Evolutionary conservation across 2,329 filamentous ascomycete genomes (phyloP), one percentile per base, ranked within the genome.

Genomic region (Aspergillus sp.): DNA sequence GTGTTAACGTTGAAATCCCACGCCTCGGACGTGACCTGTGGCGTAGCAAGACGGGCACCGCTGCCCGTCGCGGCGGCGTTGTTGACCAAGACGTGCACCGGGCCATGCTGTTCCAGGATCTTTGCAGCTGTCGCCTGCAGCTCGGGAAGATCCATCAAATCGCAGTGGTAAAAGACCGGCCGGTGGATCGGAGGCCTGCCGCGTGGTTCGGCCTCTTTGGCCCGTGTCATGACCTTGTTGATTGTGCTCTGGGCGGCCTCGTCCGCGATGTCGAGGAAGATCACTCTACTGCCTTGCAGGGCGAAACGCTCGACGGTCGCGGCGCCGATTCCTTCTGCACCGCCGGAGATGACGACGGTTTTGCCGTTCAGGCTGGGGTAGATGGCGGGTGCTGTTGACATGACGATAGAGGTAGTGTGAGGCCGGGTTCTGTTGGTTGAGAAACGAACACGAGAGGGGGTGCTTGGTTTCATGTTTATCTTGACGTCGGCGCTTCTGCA

Each of bases 291-390:
- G n/a, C 79, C 78, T 53, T 82, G 80, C 2, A 71, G 66, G 55
- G 75, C 75, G 64, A 82, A 82, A 39, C 75, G 67, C 64, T 81
- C 75, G 20, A 81, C 80, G 9, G 76, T 73, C 1, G 39, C 64
- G 7, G 65, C 65, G 18, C 80, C 81, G 56, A 83, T 82, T 12
- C 81, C 80, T 56, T 78, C 75, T 32, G 80, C 80, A 2, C 78
- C 81, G 39, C 81, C 80, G 0, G 79, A 77, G 58, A 82, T 74
- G 39, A 82, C 68, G 3, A 82, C 77, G 2, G 68, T 74, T 36
- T 63, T 65, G 57, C 57, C 61, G 24, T 47, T 47, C 6, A 69
- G 59, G 59, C 65, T 67, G 11, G 66, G 65, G 6, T 68, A 68
- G 20, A 64, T 63, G 14, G 66, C 65, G 24, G 53, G 58, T 26